Conservation (phyloP, 139 green algal species). For the Bryopsis sp. region DNA sequence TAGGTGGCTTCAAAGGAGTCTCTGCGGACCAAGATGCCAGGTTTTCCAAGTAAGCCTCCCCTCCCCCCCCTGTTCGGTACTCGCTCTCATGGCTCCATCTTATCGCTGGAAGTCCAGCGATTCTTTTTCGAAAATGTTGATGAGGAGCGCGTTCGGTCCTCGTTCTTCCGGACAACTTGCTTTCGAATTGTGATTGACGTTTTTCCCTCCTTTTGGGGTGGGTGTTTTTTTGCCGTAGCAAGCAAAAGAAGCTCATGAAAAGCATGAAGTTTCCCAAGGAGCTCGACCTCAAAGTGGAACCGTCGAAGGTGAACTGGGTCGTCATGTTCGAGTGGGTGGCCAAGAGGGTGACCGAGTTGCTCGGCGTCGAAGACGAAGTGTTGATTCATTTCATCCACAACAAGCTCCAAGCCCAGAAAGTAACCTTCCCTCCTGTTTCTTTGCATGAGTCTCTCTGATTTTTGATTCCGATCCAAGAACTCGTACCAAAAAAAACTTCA, state of each 20-base stretch:
- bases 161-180: too few relatives aligned
- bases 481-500: too few relatives aligned
- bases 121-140: too few relatives aligned
- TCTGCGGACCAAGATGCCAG: conserved; percentile 57
- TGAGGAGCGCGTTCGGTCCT: too few relatives aligned
- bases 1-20: conserved; percentile 41
- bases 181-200: background rate
- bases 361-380: conserved; percentile 87
- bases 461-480: too few relatives aligned
- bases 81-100: background rate
- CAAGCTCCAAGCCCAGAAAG: background rate
- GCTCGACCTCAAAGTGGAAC: conserved; percentile 64
- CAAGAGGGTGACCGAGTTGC: conserved; percentile 83
- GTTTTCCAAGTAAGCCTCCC: conserved; percentile 47
- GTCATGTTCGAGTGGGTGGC: conserved; percentile 90
- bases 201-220: background rate
- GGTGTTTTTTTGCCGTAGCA: conserved; percentile 34
- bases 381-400: conserved; percentile 87
- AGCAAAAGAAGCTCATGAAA: conserved; percentile 63
- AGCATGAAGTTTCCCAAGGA: conserved; percentile 71
- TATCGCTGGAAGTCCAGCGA: background rate
- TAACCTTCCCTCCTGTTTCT: background rate
- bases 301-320: conserved; percentile 73
- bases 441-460: too few relatives aligned
- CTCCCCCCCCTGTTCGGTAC: too few relatives aligned